Conservation (phyloP, 768 basidiomycete genomes). For the Glaciozyma martinii region DNA sequence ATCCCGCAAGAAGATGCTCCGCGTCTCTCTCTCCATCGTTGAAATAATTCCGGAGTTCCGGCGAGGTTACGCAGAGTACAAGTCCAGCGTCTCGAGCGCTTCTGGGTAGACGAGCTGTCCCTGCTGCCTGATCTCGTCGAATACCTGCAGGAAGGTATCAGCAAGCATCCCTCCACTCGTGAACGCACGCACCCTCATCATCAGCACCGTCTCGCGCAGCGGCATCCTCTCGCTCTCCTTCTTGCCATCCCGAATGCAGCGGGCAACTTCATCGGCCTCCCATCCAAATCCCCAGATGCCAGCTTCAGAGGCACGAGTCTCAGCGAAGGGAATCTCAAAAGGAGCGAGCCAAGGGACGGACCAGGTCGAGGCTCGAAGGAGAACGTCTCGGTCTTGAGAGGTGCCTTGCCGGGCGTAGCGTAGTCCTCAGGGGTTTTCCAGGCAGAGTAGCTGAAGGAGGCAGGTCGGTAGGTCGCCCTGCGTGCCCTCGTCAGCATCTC, state of each 20-base stretch:
- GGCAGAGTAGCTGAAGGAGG: neutral
- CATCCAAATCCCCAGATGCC: slow-evolving; percentile 27
- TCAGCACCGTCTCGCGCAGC: slow-evolving; percentile 25
- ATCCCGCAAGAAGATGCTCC: no score
- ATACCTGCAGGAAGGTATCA: slow-evolving; percentile 7
- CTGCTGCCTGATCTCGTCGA: slow-evolving; percentile 28
- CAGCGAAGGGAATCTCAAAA: neutral
- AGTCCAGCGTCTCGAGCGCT: slow-evolving; percentile 20
- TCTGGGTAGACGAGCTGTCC: slow-evolving; percentile 22
- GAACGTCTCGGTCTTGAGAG: slow-evolving; percentile 23
- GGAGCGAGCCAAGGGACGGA: neutral
- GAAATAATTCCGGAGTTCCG: no score
- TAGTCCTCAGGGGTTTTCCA: slow-evolving; percentile 11
- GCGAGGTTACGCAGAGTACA: neutral
- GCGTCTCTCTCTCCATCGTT: no score
- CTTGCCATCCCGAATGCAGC: slow-evolving; percentile 31
- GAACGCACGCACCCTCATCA: slow-evolving; percentile 32
- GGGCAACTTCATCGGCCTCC: slow-evolving; percentile 34
- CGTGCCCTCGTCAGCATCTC: no score
- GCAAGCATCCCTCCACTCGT: neutral
- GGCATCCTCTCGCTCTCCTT: slow-evolving; percentile 27
- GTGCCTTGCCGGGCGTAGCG: slow-evolving; percentile 5
- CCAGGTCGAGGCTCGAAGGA: slow-evolving; percentile 16
- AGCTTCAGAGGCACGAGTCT: neutral
- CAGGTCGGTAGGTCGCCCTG: slow-evolving; percentile 24